Conservation (phyloP, 805 yeast species). For the Kodamaea nitidulidarum region DNA sequence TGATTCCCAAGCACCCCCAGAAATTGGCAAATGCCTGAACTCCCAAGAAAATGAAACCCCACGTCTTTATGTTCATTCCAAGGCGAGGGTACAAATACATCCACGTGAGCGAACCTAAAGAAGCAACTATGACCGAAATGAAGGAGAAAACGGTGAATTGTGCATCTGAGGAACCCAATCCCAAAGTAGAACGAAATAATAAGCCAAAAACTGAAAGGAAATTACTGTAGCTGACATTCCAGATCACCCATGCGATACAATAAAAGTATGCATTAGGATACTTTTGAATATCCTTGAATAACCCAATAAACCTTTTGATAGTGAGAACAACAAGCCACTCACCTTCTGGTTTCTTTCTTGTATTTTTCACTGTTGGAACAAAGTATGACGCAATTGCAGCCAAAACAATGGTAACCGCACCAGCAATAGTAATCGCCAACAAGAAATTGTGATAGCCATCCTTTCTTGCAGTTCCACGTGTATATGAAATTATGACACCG, state of each 20-base stretch:
- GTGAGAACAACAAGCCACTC: constrained; percentile 22
- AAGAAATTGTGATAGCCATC: constrained; percentile 31
- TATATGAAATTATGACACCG: constrained; percentile 35
- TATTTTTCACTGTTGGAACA: constrained; percentile 29
- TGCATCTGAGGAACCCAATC: constrained; percentile 33
- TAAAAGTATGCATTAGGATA: constrained; percentile 33
- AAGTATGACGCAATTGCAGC: constrained; percentile 21
- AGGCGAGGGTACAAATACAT: constrained; percentile 30
- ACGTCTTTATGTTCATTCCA: constrained; percentile 24
- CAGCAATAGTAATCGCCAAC: constrained; percentile 39
- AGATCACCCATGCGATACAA: constrained; percentile 40
- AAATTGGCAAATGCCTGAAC: constrained; percentile 32
- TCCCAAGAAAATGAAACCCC: constrained; percentile 32
- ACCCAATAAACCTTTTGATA: constrained; percentile 20
- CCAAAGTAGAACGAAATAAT: constrained; percentile 37
- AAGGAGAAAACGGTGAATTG: constrained; percentile 39
- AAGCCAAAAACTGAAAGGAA: constrained; percentile 33
- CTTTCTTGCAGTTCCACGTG: constrained; percentile 19
- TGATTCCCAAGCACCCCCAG: constrained; percentile 15
- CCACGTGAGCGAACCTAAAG: constrained; percentile 34
- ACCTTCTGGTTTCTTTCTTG: constrained; percentile 20
- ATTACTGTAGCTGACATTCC: constrained; percentile 36
- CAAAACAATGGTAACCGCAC: constrained; percentile 27
- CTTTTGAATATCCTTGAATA: constrained; percentile 21
- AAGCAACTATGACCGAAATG: constrained; percentile 31